Evolutionary conservation across 2,329 filamentous ascomycete species (phyloP), one percentile per base, ranked within the genome.

Genomic region (Talaromyces sp.): DNA sequence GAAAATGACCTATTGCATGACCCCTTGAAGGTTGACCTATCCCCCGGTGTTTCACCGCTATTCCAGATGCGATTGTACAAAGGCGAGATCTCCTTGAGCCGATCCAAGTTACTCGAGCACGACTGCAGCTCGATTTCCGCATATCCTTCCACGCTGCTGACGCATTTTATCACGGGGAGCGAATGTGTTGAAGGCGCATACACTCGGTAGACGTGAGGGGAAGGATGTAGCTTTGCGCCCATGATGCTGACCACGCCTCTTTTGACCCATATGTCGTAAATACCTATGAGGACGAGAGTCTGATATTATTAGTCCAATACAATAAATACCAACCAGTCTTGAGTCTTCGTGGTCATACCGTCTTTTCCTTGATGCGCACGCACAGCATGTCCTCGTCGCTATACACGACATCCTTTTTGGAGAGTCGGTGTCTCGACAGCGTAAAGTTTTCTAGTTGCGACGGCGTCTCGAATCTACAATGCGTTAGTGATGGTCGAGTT

Each of bases 181-280:
- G 84, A 83, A 67, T 85, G 82, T 6, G 81, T 85, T 15, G 79
- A 81, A 11, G 84, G 81, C 5, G 84, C 83, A 71, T 79, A 85
- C 8, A 85, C 78, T 61, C 81, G 75, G 65, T 82, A 78, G 1
- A 73, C 54, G 13, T 67, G 66, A 8, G 75, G 68, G 1, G 78
- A 77, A 13, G 81, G 77, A 60, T 79, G 76, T 10, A 88, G 66
- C 47, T 83, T 82, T n/a, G 84, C 84, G 36, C 85, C 85, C 69
- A 84, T 82, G 55, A 87, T 69, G 55, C 80, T 82, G 36, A 86
- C 72, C 28, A 83, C 77, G 13, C 85, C 85, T 67, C 78, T 76
- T 52, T 81, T 77, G 5, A 88, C 81, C 72, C 80, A 80, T n/a
- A 88, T 68, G 61, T 84, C 79, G 67, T 84, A 87, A 51, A 81